Percentiles rank a stretch among this genome's conserved stretches.
phyloP scores from a whole-genome alignment of 1,284 basidiomycete species.

The Leccinum angustisporum region DNA sequence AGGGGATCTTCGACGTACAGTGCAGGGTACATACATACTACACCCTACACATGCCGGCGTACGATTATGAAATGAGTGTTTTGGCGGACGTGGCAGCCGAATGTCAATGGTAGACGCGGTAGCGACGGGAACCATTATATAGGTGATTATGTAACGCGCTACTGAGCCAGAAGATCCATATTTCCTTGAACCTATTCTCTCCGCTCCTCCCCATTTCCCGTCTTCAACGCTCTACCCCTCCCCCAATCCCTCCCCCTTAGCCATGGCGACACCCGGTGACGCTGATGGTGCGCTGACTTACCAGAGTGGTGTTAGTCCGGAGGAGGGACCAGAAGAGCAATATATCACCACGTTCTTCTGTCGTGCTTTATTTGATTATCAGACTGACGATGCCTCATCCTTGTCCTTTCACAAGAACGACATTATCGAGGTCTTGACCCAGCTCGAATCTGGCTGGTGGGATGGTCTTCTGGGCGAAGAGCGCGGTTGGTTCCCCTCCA shows the following conservation, averaged over 20 bases:
- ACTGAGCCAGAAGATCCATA: conserved; percentile 16
- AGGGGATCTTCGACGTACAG: not conserved
- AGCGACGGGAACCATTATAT: conserved; percentile 16
- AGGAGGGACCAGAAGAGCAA: conserved; percentile 50
- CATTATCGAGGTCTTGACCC: conserved; percentile 91
- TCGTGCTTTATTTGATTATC: conserved; percentile 90
- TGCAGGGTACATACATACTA: not conserved
- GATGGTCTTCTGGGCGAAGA: conserved; percentile 89
- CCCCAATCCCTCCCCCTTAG: conserved; percentile 2
- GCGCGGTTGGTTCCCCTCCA: conserved; percentile 97
- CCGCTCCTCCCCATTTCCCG: conserved; percentile 15
- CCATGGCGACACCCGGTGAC: conserved; percentile 21
- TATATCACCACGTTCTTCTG: conserved; percentile 79
- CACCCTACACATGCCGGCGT: not conserved
- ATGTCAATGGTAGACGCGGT: conserved; percentile 9
- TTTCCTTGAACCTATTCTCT: conserved; percentile 13
- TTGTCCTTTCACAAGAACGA: conserved; percentile 87
- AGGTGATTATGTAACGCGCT: conserved; percentile 27
- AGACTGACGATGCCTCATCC: conserved; percentile 83
- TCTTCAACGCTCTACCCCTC: conserved; percentile 8
- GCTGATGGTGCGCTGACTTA: conserved; percentile 25
- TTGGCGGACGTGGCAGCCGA: conserved; percentile 13
- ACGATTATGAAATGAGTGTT: conserved; percentile 12
- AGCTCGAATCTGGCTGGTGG: conserved; percentile 97
- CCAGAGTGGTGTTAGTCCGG: conserved; percentile 26